phyloP scores from a whole-genome alignment of 331 rosid genomes.

The Stylosanthes scabra region DNA sequence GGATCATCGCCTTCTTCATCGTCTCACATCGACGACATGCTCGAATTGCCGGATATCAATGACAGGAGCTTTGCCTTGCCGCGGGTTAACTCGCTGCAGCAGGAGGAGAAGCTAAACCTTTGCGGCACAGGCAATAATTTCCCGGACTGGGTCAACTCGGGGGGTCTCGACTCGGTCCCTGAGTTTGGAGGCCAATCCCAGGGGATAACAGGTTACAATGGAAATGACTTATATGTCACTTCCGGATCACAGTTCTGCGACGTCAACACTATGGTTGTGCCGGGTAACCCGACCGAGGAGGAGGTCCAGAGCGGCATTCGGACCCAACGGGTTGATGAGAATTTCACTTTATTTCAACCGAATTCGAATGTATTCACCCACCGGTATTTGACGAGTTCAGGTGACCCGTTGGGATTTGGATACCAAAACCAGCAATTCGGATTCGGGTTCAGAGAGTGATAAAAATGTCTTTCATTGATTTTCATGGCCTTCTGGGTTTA shows the following conservation, averaged over 20 bases:
- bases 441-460: slow-evolving; percentile 46
- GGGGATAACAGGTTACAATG: slow-evolving; percentile 41
- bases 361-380: slow-evolving; percentile 47
- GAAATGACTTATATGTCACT: slow-evolving; percentile 60
- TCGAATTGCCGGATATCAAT: slow-evolving; percentile 72
- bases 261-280: slow-evolving; percentile 34
- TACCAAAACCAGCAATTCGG: slow-evolving; percentile 45
- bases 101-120: slow-evolving; percentile 55
- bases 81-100: slow-evolving; percentile 61
- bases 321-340: slow-evolving; percentile 44
- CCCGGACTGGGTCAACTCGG: slow-evolving; percentile 66
- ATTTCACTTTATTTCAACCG: slow-evolving; percentile 46
- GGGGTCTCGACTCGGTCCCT: slow-evolving; percentile 49
- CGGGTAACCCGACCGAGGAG: slow-evolving; percentile 44
- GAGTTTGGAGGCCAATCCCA: slow-evolving; percentile 47
- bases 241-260: slow-evolving; percentile 53
- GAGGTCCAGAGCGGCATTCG: slow-evolving; percentile 77
- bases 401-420: slow-evolving; percentile 54
- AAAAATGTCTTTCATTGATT: too few relatives aligned
- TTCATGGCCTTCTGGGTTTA: background rate
- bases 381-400: slow-evolving; percentile 33
- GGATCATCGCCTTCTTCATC: slow-evolving; percentile 67
- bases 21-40: slow-evolving; percentile 67
- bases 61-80: slow-evolving; percentile 65
- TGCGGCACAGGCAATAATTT: slow-evolving; percentile 51